Base-by-base conservation (phyloP, 495 filamentous ascomycete species). In the Filosporella fistucella region DNA sequence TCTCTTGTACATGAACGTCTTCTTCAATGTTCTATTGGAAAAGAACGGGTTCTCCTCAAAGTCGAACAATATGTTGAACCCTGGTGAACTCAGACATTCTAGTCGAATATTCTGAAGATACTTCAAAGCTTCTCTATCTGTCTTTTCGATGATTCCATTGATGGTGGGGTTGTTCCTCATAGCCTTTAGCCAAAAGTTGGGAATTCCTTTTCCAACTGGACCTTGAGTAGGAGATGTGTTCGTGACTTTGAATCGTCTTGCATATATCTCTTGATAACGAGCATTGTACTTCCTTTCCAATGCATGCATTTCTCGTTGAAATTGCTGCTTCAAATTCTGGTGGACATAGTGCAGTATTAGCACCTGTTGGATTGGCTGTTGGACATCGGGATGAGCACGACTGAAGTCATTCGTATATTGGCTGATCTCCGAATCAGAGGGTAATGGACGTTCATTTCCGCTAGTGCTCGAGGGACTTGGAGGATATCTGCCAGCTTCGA, bases 101-200 rank as follows among this genome's bases (percentile, higher is more conserved):
- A 42, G 20, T 14, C 28, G 25, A 24, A 42, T 24, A 26, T 42
- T 24, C 23, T 26, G 10, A 2, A 42, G 23, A 13, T 42, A 10
- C 2, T 13, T 25, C 20, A 42, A 28, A 13, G 17, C 39, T 14
- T 24, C 21, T n/a, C 28, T 24, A 28, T 42, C 39, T 20, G 21
- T 20, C 12, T 20, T 5, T 42, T 20, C 39, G 17, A 42, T 42
- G 10, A 42, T 10, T 24, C 28, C 39, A 25, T 20, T 24, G 22
- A 42, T 42, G 5, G 39, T 25, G 28, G 39, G 39, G 5, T 42
- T 24, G 17, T 42, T 42, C 21, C 28, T 42, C 39, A 42, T 42
- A 14, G 39, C 39, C 18, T 42, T 13, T 4, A 42, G 23, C 39
- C 39, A 42, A 16, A 42, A 42, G 23, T 42, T 24, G 7, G 39